These are phyloP conservation scores for Barnettozyma siamensis DNA, from an alignment of 805 yeast genomes.

Conservation along the genomic window DNA sequence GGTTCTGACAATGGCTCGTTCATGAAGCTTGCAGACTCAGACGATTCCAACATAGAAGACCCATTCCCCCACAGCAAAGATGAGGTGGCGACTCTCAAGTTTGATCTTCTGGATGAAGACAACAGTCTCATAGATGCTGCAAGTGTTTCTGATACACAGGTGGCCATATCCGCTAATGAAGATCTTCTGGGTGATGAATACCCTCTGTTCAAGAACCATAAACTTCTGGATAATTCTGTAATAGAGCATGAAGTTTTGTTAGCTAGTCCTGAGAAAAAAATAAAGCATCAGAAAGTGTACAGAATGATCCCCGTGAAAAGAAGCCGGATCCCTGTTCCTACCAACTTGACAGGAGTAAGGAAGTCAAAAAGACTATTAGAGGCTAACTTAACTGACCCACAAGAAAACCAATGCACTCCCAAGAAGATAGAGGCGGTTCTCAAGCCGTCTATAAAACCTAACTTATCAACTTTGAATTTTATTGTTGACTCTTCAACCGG, in stretches of 20 bases:
- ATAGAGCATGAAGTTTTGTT: constrained; percentile 6
- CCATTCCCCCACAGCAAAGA: background rate
- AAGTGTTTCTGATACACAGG: background rate
- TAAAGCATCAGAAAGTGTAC: background rate
- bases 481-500: constrained; percentile 62
- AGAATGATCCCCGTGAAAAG: constrained; percentile 1
- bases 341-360: constrained; percentile 9
- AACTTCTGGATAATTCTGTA: background rate
- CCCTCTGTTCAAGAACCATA: constrained; percentile 5
- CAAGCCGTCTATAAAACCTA: constrained; percentile 14
- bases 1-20: no score
- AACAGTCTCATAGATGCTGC: background rate
- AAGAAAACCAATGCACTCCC: constrained; percentile 15
- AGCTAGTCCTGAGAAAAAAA: constrained; percentile 5
- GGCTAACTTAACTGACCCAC: background rate
- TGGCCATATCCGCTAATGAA: background rate
- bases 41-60: constrained; percentile 3
- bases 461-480: constrained; percentile 28
- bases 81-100: background rate
- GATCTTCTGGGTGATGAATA: constrained; percentile 7
- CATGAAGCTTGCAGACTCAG: constrained; percentile 1
- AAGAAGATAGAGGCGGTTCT: constrained; percentile 9
- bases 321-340: constrained; percentile 20
- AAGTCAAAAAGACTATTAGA: constrained; percentile 18
- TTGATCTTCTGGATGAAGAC: background rate